A percentile compares a stretch with the other conserved stretches of the same genome.
phyloP scores from a whole-genome alignment of 2,329 filamentous ascomycete species.

The Hypoxylon rubiginosum region DNA sequence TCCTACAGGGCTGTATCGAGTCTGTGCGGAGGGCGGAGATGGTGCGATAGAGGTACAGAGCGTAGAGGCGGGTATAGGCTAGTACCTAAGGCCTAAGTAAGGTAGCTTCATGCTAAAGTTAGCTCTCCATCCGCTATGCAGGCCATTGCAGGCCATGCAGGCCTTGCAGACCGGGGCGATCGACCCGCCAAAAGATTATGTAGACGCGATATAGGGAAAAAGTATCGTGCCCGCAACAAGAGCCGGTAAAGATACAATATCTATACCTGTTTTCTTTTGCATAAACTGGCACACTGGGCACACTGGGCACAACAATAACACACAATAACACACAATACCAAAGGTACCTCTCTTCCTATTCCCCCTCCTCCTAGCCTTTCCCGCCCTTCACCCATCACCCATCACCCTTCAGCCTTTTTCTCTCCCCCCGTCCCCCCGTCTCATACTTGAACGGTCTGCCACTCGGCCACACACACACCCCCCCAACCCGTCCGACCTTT shows the following conservation, averaged over 20 bases:
- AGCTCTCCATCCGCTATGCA: slow-evolving; percentile 7
- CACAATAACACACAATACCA: not conserved
- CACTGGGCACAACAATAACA: too few species aligned
- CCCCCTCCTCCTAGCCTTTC: slow-evolving; percentile 3
- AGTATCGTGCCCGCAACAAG: not conserved
- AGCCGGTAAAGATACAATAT: slow-evolving; percentile 9
- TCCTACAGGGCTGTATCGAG: not conserved
- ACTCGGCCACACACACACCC: slow-evolving; percentile 25
- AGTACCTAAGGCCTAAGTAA: too few species aligned
- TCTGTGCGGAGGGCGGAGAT: not conserved
- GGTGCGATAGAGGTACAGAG: not conserved
- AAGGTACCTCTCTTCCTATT: not conserved
- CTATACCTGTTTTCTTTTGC: not conserved
- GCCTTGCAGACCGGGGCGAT: slow-evolving; percentile 1
- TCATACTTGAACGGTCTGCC: not conserved
- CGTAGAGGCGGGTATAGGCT: slow-evolving; percentile 12
- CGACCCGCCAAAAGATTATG: not conserved
- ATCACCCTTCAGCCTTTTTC: slow-evolving; percentile 19
- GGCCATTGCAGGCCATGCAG: not conserved
- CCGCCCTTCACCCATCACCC: too few species aligned
- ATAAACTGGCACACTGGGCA: too few species aligned
- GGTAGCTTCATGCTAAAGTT: slow-evolving; percentile 18
- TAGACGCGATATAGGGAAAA: not conserved
- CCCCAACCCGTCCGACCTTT: slow-evolving; percentile 21
- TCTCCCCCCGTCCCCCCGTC: not conserved